phyloP scores from a whole-genome alignment of 306 rosid species.

The Cucumis melo region DNA sequence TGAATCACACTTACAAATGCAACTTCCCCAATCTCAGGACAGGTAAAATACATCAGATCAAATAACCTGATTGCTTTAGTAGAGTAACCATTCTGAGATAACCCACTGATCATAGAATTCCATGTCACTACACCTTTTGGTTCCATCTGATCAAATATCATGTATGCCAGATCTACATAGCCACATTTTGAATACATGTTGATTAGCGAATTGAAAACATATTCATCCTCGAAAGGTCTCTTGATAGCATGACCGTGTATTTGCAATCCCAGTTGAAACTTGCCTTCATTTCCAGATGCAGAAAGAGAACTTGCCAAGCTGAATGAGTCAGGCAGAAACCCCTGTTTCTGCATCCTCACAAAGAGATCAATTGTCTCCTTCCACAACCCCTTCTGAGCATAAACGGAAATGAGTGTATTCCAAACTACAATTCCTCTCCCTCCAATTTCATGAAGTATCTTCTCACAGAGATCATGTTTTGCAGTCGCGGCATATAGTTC shows the following conservation, averaged over 20 bases:
- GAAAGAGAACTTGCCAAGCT: conserved; percentile 75
- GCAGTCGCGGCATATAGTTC: conserved; percentile 56
- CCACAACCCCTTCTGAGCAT: conserved; percentile 41
- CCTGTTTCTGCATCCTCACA: conserved; percentile 30
- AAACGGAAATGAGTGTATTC: conserved; percentile 58
- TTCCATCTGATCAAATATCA: conserved; percentile 32
- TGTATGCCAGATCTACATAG: conserved; percentile 37
- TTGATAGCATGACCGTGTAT: conserved; percentile 55
- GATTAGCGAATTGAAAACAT: conserved; percentile 64
- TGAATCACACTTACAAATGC: conserved; percentile 68
- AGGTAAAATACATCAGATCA: conserved; percentile 43
- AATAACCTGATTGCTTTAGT: conserved; percentile 58
- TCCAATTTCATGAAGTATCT: conserved; percentile 35
- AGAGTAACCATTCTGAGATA: conserved; percentile 60
- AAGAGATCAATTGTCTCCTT: conserved; percentile 42
- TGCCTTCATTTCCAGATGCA: conserved; percentile 52
- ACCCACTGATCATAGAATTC: conserved; percentile 81
- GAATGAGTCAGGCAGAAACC: conserved; percentile 65
- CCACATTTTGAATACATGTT: conserved; percentile 90
- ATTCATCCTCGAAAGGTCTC: conserved; percentile 50
- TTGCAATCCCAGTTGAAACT: conserved; percentile 50
- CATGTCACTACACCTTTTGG: conserved; percentile 50
- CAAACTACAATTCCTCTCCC: conserved; percentile 33
- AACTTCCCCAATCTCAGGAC: conserved; percentile 47
- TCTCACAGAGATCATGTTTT: conserved; percentile 29